Evolutionary conservation across 192 early-diverging fungal species (phyloP).

Genomic region (Dissophora ornata): DNA sequence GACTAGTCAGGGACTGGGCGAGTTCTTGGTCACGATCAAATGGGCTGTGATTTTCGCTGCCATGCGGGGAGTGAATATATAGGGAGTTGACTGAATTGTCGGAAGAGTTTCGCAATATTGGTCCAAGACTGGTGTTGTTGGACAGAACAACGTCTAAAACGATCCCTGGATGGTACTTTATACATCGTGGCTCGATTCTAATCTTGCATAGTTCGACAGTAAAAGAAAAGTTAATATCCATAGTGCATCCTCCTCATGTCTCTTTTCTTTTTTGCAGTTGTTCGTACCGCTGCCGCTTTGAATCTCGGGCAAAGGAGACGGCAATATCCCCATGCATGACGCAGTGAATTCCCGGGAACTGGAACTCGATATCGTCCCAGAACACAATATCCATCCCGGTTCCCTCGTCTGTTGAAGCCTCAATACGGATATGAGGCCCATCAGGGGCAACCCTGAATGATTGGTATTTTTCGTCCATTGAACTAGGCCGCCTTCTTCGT

Average conservation of each 20-base stretch:
- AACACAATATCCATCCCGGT: conserved; percentile 14
- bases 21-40: not conserved
- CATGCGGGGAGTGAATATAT: not conserved
- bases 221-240: not conserved
- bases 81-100: not conserved
- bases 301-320: conserved; percentile 4
- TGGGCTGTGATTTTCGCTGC: not conserved
- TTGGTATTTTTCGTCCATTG: too few relatives aligned
- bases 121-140: not conserved
- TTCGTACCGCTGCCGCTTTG: conserved; percentile 6
- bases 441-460: conserved; percentile 3
- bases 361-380: conserved; percentile 26
- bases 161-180: conserved; percentile 26
- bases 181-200: conserved; percentile 30
- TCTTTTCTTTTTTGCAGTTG: not conserved
- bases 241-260: not conserved
- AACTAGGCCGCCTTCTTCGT: too few relatives aligned
- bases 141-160: conserved; percentile 15
- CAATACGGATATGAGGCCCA: conserved; percentile 5
- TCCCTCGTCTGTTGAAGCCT: conserved; percentile 8
- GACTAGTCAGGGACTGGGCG: not conserved
- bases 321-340: conserved; percentile 15
- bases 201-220: not conserved
- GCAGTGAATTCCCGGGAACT: conserved; percentile 16
- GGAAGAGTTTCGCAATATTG: not conserved